These are phyloP conservation scores for Penicillium expansum DNA, from an alignment of 2,329 filamentous ascomycete species.

Conservation along the genomic window DNA sequence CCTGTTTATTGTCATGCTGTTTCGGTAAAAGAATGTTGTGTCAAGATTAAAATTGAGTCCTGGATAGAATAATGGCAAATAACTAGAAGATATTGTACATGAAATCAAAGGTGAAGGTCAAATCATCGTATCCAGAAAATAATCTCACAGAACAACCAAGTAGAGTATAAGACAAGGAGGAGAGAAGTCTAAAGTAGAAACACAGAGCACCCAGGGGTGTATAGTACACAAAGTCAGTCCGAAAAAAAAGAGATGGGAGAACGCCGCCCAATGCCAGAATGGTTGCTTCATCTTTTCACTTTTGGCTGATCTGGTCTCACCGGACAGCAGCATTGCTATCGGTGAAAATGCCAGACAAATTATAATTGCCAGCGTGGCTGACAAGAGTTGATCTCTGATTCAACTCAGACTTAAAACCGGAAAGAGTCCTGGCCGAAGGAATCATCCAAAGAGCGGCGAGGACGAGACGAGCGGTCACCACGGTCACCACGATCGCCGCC, in stretches of 20 bases:
- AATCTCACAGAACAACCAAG: constrained; percentile 6
- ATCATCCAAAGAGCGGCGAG: neutral
- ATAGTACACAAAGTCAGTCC: constrained; percentile 18
- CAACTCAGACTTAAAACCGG: constrained; percentile 6
- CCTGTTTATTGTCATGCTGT: neutral
- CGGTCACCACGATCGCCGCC: constrained; percentile 4
- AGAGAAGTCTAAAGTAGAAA: constrained; percentile 21
- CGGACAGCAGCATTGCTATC: neutral
- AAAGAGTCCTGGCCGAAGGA: constrained; percentile 5
- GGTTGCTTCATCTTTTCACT: constrained; percentile 16
- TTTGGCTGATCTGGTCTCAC: constrained; percentile 2
- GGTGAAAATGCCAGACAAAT: neutral
- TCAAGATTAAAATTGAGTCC: constrained; percentile 7
- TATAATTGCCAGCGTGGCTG: neutral
- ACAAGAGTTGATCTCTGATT: neutral
- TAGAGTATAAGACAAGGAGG: constrained; percentile 19
- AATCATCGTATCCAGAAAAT: constrained; percentile 6
- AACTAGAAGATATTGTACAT: constrained; percentile 9
- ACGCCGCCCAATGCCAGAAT: constrained; percentile 32
- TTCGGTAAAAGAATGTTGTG: neutral
- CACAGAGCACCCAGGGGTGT: constrained; percentile 11
- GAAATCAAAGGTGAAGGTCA: constrained; percentile 6
- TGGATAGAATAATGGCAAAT: constrained; percentile 1
- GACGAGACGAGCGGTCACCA: constrained; percentile 4
- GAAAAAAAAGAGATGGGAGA: constrained; percentile 15